Conservation (phyloP, 2,329 filamentous ascomycete genomes). For the Phialemoniopsis sp. region DNA sequence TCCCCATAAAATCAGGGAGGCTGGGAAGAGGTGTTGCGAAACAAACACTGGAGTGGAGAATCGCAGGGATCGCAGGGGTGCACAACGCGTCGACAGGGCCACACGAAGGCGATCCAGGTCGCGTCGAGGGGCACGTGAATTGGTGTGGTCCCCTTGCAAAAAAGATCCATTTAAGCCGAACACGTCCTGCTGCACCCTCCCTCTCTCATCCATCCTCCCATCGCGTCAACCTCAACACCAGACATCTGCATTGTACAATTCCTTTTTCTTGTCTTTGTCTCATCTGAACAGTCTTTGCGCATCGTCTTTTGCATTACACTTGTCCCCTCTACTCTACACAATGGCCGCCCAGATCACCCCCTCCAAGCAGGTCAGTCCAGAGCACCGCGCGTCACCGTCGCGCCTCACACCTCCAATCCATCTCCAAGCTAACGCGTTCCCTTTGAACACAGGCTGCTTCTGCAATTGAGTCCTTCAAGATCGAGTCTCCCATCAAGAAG, state of each 20-base stretch:
- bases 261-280: conserved; percentile 7
- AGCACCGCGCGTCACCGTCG: conserved; percentile 9
- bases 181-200: too few species aligned
- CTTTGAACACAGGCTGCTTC: conserved; percentile 65
- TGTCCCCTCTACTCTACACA: conserved; percentile 29
- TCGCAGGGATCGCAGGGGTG: too few species aligned
- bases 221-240: too few species aligned
- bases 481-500: conserved; percentile 92
- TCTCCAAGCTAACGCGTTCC: conserved; percentile 23
- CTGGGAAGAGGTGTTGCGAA: too few species aligned
- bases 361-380: conserved; percentile 24
- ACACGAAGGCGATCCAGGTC: too few species aligned
- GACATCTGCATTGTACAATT: neutral
- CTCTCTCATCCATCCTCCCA: too few species aligned
- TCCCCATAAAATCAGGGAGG: too few species aligned
- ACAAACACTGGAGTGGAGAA: too few species aligned
- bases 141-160: too few species aligned
- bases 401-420: neutral
- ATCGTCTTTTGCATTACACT: conserved; percentile 29
- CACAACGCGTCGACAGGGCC: too few species aligned
- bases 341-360: conserved; percentile 60
- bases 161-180: too few species aligned
- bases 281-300: conserved; percentile 41
- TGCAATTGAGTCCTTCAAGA: conserved; percentile 83
- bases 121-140: too few species aligned